Conservation (phyloP, 1,284 basidiomycete species). For the Laetiporus sulphureus region DNA sequence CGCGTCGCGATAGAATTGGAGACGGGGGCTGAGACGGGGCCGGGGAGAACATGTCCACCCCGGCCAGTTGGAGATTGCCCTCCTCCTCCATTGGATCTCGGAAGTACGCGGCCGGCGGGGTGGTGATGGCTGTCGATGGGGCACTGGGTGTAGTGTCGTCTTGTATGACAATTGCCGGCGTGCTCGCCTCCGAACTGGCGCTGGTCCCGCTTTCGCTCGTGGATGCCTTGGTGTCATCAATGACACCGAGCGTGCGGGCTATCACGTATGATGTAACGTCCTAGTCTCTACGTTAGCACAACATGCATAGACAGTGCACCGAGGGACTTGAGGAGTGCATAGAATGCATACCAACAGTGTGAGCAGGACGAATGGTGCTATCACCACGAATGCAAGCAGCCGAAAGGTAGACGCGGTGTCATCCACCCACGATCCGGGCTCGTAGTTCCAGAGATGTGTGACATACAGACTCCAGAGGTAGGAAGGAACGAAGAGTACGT, state of each 20-base stretch:
- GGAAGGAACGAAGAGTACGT: slow-evolving; percentile 23
- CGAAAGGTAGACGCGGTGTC: slow-evolving; percentile 59
- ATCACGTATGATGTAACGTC: slow-evolving; percentile 77
- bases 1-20: slow-evolving; percentile 40
- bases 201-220: slow-evolving; percentile 36
- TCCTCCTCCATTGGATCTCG: slow-evolving; percentile 42
- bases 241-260: slow-evolving; percentile 72
- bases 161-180: slow-evolving; percentile 21
- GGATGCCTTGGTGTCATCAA: slow-evolving; percentile 63
- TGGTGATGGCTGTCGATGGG: slow-evolving; percentile 10
- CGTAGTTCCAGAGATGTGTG: slow-evolving; percentile 54
- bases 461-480: slow-evolving; percentile 54
- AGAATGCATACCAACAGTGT: slow-evolving; percentile 51
- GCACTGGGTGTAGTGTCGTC: slow-evolving; percentile 3
- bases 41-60: slow-evolving; percentile 67
- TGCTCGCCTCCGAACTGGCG: slow-evolving; percentile 5
- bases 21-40: slow-evolving; percentile 58
- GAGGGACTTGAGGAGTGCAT: not conserved
- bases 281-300: slow-evolving; percentile 28
- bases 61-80: slow-evolving; percentile 49
- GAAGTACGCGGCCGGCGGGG: slow-evolving; percentile 28
- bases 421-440: slow-evolving; percentile 59
- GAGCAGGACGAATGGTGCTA: slow-evolving; percentile 60
- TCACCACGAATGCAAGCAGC: slow-evolving; percentile 52
- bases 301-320: not conserved